Conservation (phyloP, 2,329 filamentous ascomycete genomes). For the Aspergillus aculeatus region DNA sequence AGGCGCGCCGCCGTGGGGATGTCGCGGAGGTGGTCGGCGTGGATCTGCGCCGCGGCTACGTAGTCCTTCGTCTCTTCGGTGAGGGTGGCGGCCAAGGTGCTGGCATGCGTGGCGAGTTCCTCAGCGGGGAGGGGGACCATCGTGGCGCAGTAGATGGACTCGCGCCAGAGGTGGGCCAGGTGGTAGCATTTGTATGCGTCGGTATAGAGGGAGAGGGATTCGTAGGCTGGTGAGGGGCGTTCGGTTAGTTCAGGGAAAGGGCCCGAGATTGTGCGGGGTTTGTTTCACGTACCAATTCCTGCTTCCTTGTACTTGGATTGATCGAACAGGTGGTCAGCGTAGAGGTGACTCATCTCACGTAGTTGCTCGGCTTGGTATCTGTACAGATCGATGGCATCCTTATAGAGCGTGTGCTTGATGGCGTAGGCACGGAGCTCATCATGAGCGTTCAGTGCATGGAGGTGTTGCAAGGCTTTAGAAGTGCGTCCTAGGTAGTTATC, state of each 20-base stretch:
- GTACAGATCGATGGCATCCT: conserved; percentile 73
- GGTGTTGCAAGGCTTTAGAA: conserved; percentile 72
- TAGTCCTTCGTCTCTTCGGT: conserved; percentile 80
- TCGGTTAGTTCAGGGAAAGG: not conserved
- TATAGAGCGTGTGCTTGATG: conserved; percentile 76
- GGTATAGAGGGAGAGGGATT: conserved; percentile 72
- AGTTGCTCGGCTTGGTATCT: conserved; percentile 73
- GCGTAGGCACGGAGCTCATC: conserved; percentile 77
- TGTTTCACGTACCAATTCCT: conserved; percentile 57
- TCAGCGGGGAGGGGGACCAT: conserved; percentile 62
- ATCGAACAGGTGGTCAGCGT: conserved; percentile 73
- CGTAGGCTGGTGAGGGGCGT: conserved; percentile 59
- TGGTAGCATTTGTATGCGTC: conserved; percentile 81
- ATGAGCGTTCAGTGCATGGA: conserved; percentile 72
- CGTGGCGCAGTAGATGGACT: conserved; percentile 77
- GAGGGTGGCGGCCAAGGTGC: conserved; percentile 72
- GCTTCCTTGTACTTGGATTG: conserved; percentile 80
- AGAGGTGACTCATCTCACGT: conserved; percentile 68
- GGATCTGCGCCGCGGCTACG: conserved; percentile 71
- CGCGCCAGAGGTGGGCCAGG: conserved; percentile 83
- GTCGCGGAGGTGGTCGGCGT: conserved; percentile 76
- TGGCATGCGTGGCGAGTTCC: conserved; percentile 68
- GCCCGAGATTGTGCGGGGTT: not conserved
- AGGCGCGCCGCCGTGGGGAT: conserved; percentile 68
- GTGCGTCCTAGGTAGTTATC: conserved; percentile 81